Conservation (phyloP, 768 basidiomycete genomes). For the Trametes punicea region DNA sequence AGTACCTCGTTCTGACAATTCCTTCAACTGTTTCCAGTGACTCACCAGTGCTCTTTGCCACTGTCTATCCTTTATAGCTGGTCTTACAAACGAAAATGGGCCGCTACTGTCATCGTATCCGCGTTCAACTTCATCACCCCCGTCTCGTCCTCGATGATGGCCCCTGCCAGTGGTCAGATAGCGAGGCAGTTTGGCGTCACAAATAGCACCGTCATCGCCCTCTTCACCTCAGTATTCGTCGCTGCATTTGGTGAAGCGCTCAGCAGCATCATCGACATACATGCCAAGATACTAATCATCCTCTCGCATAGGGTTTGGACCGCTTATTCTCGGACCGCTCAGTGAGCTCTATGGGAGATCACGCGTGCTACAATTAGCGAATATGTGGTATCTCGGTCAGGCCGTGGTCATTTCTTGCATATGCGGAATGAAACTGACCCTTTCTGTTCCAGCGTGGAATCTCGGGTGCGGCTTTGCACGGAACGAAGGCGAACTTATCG, state of each 20-base stretch:
- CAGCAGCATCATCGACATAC: too few species aligned
- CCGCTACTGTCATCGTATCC: conserved; percentile 22
- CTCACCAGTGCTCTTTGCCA: background rate
- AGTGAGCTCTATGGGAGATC: conserved; percentile 73
- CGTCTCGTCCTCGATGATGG: conserved; percentile 69
- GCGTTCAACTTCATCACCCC: conserved; percentile 32
- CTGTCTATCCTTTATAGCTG: conserved; percentile 40
- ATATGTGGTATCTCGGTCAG: conserved; percentile 64
- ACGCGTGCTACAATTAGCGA: conserved; percentile 56
- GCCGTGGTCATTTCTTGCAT: background rate
- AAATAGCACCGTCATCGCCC: conserved; percentile 43
- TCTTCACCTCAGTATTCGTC: conserved; percentile 57
- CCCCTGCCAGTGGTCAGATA: conserved; percentile 54
- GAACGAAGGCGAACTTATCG: conserved; percentile 54
- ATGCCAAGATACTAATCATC: background rate
- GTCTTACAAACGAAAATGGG: conserved; percentile 58
- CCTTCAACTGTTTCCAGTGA: too few species aligned
- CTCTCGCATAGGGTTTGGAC: conserved; percentile 42
- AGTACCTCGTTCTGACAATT: conserved; percentile 19
- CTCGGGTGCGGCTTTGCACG: conserved; percentile 56
- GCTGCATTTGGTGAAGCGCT: conserved; percentile 60
- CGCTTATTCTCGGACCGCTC: conserved; percentile 53
- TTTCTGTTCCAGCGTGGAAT: conserved; percentile 54
- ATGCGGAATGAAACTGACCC: background rate
- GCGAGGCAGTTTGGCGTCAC: conserved; percentile 53